A percentile compares a stretch with the other conserved stretches of the same genome.
These are phyloP conservation scores for Asterochloris sp. DNA, from an alignment of 139 green algal genomes.

Conservation along the genomic window DNA sequence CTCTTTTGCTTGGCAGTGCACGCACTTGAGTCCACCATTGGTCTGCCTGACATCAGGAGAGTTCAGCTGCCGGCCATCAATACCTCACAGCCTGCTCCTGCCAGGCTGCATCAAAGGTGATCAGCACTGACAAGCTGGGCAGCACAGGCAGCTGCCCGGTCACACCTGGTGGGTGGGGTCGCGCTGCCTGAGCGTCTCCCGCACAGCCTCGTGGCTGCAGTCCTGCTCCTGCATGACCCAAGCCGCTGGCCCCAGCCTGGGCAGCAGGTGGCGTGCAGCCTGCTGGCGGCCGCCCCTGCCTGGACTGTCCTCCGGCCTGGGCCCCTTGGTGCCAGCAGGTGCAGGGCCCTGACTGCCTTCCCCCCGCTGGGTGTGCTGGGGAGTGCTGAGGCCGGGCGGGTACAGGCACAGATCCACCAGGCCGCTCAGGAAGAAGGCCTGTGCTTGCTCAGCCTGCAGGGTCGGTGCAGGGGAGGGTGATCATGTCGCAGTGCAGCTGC, in stretches of 20 bases:
- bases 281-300: not conserved
- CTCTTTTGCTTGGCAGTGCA: too few relatives aligned
- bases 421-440: slow-evolving; percentile 53
- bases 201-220: slow-evolving; percentile 11
- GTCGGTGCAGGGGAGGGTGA: not conserved
- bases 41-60: too few relatives aligned
- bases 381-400: slow-evolving; percentile 34
- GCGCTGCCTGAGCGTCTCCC: not conserved
- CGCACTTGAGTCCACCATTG: too few relatives aligned
- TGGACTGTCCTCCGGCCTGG: not conserved
- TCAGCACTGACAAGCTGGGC: slow-evolving; percentile 12
- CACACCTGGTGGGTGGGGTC: not conserved
- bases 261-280: not conserved
- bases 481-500: not conserved
- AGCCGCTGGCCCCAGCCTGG: not conserved
- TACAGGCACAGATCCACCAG: slow-evolving; percentile 77
- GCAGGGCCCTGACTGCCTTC: not conserved
- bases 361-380: not conserved
- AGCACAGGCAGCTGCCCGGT: not conserved
- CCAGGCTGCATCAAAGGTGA: not conserved
- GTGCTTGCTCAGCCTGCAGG: slow-evolving; percentile 36
- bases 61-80: too few relatives aligned
- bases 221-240: not conserved
- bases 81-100: too few relatives aligned
- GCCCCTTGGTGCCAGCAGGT: not conserved